phyloP scores from a whole-genome alignment of 495 filamentous ascomycete genomes.

The Penicillium bovifimosum region DNA sequence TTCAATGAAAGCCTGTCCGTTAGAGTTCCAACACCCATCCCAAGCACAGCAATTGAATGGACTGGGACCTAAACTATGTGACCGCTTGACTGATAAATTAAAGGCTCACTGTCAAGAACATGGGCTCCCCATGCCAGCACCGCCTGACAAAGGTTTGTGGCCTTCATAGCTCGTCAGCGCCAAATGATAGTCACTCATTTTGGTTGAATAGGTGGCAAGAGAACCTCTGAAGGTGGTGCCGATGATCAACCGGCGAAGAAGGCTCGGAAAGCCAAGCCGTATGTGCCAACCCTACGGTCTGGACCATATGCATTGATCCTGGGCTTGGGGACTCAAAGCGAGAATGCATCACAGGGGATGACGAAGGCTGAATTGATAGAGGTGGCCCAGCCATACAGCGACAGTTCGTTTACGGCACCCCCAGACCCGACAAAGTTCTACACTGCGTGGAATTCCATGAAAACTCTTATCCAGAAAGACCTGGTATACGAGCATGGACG shows the following conservation, averaged over 20 bases:
- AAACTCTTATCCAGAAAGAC: slow-evolving; percentile 67
- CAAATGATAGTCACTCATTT: neutral
- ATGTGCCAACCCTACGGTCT: slow-evolving; percentile 66
- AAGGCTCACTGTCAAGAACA: slow-evolving; percentile 62
- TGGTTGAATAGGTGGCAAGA: slow-evolving; percentile 29
- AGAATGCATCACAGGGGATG: slow-evolving; percentile 51
- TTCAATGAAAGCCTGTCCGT: slow-evolving; percentile 72
- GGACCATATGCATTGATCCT: slow-evolving; percentile 71
- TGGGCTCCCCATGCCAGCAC: slow-evolving; percentile 64
- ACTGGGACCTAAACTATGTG: slow-evolving; percentile 64
- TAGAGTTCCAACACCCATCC: slow-evolving; percentile 68
- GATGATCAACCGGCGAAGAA: slow-evolving; percentile 54
- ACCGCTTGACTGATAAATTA: slow-evolving; percentile 63
- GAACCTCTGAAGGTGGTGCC: slow-evolving; percentile 40
- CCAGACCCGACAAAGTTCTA: slow-evolving; percentile 63
- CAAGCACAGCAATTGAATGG: slow-evolving; percentile 68
- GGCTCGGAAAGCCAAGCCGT: slow-evolving; percentile 57
- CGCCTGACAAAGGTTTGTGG: slow-evolving; percentile 37
- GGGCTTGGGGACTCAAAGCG: slow-evolving; percentile 56
- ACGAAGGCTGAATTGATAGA: slow-evolving; percentile 66
- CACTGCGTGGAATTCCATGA: slow-evolving; percentile 85
- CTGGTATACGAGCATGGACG: slow-evolving; percentile 67
- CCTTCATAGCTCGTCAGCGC: neutral
- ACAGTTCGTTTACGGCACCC: slow-evolving; percentile 68
- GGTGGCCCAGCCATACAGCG: slow-evolving; percentile 65